A percentile compares a stretch with the other conserved stretches of the same genome.
phyloP scores from a whole-genome alignment of 768 basidiomycete species.

The Phylloporus rhodoxanthus region DNA sequence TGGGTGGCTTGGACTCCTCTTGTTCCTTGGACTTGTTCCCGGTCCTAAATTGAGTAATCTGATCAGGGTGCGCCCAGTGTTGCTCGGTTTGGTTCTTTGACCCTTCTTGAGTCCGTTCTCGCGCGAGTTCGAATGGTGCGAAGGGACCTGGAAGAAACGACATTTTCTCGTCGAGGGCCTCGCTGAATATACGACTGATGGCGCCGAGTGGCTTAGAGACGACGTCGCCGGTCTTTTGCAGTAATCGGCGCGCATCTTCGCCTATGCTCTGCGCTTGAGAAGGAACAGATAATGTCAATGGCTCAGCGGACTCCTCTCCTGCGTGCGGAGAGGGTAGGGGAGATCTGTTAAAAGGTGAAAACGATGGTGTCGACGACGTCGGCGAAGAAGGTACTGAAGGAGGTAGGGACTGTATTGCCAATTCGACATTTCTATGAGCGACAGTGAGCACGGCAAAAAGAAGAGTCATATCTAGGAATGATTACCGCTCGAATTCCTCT shows the following conservation, averaged over 20 bases:
- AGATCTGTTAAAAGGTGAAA: conserved; percentile 33
- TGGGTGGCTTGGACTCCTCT: conserved; percentile 22
- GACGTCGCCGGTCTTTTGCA: conserved; percentile 87
- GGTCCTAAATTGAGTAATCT: conserved; percentile 23
- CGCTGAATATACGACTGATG: conserved; percentile 81
- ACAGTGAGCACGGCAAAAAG: conserved; percentile 5
- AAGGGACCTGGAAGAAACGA: conserved; percentile 65
- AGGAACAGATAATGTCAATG: conserved; percentile 57
- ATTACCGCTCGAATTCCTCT: conserved; percentile 82
- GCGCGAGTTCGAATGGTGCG: conserved; percentile 58
- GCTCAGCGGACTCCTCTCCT: conserved; percentile 87
- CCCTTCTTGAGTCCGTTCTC: conserved; percentile 42
- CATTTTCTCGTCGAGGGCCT: conserved; percentile 70
- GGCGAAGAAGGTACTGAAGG: conserved; percentile 27
- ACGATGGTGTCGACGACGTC: conserved; percentile 33
- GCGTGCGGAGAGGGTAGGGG: conserved; percentile 44
- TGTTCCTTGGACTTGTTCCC: conserved; percentile 36
- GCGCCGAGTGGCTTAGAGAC: conserved; percentile 89
- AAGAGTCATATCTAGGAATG: conserved; percentile 9
- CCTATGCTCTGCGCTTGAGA: conserved; percentile 29
- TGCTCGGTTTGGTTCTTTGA: conserved; percentile 28
- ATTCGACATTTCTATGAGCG: conserved; percentile 49
- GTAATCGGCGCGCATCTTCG: conserved; percentile 74
- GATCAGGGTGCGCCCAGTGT: conserved; percentile 40
- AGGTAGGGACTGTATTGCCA: conserved; percentile 47